phyloP scores from a whole-genome alignment of 306 rosid genomes.

The Casuarina glauca region DNA sequence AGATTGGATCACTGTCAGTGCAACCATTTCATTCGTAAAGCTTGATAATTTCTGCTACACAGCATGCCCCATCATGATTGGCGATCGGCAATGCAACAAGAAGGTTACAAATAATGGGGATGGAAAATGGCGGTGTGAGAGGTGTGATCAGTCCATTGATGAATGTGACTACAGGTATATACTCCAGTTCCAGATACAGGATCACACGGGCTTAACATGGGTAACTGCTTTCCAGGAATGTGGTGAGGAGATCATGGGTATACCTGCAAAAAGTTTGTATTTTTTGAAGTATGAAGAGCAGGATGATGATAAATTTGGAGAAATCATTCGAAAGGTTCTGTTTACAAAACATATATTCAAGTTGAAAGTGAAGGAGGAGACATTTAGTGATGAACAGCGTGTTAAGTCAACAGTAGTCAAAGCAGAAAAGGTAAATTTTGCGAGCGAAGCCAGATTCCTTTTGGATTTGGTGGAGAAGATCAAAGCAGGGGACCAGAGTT shows the following conservation, averaged over 20 bases:
- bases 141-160: slow-evolving; percentile 62
- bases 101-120: slow-evolving; percentile 87
- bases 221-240: slow-evolving; percentile 93
- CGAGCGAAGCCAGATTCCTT: slow-evolving; percentile 44
- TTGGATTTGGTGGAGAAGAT: slow-evolving; percentile 65
- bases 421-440: slow-evolving; percentile 61
- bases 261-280: slow-evolving; percentile 70
- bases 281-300: slow-evolving; percentile 62
- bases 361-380: slow-evolving; percentile 86
- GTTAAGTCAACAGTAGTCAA: slow-evolving; percentile 77
- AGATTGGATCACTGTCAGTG: slow-evolving; percentile 86
- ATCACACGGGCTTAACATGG: slow-evolving; percentile 82
- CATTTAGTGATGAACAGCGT: slow-evolving; percentile 79
- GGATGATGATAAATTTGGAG: slow-evolving; percentile 64
- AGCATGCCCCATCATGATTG: slow-evolving; percentile 79
- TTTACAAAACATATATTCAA: slow-evolving; percentile 65
- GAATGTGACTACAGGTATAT: slow-evolving; percentile 82
- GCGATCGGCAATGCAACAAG: slow-evolving; percentile 81
- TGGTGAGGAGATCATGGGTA: slow-evolving; percentile 86
- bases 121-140: slow-evolving; percentile 88
- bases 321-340: slow-evolving; percentile 61
- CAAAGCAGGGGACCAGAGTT: slow-evolving; percentile 32
- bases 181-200: slow-evolving; percentile 78
- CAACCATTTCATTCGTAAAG: slow-evolving; percentile 61
- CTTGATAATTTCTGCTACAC: slow-evolving; percentile 77